Conservation (phyloP, 192 early-diverging fungal genomes). For the Podila horticola region DNA sequence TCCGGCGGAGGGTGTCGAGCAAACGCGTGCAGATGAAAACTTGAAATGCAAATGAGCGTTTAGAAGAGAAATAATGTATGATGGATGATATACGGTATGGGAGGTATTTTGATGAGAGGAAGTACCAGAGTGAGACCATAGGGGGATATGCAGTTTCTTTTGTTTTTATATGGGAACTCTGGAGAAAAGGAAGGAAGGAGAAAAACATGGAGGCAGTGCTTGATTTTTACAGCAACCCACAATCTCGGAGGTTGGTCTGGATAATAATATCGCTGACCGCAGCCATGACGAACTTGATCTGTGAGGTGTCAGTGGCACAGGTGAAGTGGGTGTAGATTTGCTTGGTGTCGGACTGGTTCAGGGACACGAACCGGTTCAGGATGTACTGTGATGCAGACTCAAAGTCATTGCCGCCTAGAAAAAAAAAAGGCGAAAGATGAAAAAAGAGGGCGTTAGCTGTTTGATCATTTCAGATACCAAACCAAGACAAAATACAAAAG, state of each 20-base stretch:
- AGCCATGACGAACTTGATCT: constrained; percentile 88
- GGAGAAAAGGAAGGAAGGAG: no score
- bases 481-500: neutral
- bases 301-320: constrained; percentile 84
- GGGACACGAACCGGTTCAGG: constrained; percentile 78
- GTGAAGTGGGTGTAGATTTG: constrained; percentile 89
- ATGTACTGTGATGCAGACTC: constrained; percentile 81
- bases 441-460: neutral
- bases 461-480: neutral
- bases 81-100: no score
- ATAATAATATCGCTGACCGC: constrained; percentile 90
- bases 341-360: constrained; percentile 80
- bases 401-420: constrained; percentile 64
- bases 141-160: no score
- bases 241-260: constrained; percentile 80
- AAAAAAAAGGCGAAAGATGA: neutral
- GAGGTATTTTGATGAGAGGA: no score
- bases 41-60: no score
- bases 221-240: constrained; percentile 69
- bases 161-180: no score
- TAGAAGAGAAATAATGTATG: no score
- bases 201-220: neutral
- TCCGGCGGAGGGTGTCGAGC: neutral
- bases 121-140: no score
- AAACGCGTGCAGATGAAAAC: neutral